phyloP scores from a whole-genome alignment of 495 filamentous ascomycete species.

The Massariosphaeria phaeospora region DNA sequence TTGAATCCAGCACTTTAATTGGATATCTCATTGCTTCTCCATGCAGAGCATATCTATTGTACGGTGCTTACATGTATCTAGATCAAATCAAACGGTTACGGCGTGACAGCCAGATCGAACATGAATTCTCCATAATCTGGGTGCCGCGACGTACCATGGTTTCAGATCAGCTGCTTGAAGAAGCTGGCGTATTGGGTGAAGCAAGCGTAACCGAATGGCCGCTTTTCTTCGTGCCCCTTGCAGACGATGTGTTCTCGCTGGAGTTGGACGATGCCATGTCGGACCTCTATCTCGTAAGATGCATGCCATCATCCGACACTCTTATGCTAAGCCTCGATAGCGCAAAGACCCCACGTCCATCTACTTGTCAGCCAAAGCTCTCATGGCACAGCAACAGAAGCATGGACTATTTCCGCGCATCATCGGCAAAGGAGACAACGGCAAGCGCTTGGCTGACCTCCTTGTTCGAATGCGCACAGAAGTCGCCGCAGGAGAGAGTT shows the following conservation, averaged over 20 bases:
- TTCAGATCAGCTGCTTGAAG: slow-evolving; percentile 86
- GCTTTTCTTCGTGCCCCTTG: slow-evolving; percentile 83
- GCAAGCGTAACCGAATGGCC: slow-evolving; percentile 81
- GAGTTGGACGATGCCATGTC: slow-evolving; percentile 82
- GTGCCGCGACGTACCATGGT: slow-evolving; percentile 86
- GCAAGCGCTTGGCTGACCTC: slow-evolving; percentile 79
- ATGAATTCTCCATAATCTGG: slow-evolving; percentile 95
- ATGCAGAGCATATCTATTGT: slow-evolving; percentile 6
- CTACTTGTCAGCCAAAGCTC: slow-evolving; percentile 80
- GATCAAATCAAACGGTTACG: slow-evolving; percentile 89
- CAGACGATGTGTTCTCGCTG: slow-evolving; percentile 83
- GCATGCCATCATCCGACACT: neutral
- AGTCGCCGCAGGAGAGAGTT: slow-evolving; percentile 72
- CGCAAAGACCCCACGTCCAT: slow-evolving; percentile 86
- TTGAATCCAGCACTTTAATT: slow-evolving; percentile 37
- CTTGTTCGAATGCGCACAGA: slow-evolving; percentile 92
- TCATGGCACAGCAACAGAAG: slow-evolving; percentile 89
- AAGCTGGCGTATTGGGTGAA: slow-evolving; percentile 88
- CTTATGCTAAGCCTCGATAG: slow-evolving; percentile 41
- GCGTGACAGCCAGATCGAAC: slow-evolving; percentile 74
- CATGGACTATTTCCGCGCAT: slow-evolving; percentile 94
- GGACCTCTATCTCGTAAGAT: slow-evolving; percentile 76
- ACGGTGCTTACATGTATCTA: slow-evolving; percentile 41
- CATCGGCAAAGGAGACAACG: slow-evolving; percentile 92
- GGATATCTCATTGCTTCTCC: slow-evolving; percentile 13